phyloP scores from a whole-genome alignment of 2,329 filamentous ascomycete species.

The Diaporthe vexans region DNA sequence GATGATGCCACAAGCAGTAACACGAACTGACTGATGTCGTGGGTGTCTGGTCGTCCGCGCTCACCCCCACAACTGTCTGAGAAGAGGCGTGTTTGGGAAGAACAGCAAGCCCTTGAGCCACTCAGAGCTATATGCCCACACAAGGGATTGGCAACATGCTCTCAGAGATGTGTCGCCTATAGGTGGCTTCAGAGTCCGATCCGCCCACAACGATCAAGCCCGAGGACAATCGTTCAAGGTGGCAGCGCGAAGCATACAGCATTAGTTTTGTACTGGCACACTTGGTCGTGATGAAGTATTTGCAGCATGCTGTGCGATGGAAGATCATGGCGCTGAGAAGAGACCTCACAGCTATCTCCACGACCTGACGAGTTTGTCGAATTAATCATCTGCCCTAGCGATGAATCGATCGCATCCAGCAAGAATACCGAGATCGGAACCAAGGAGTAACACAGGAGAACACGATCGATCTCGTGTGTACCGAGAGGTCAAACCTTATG shows the following conservation, averaged over 20 bases:
- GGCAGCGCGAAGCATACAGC: neutral
- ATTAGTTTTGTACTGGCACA: no score
- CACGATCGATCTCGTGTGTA: no score
- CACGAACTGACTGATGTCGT: neutral
- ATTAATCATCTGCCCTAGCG: no score
- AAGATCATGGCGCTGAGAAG: no score
- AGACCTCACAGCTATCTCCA: neutral
- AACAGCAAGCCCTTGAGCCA: neutral
- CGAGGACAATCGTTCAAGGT: neutral
- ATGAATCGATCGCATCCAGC: no score
- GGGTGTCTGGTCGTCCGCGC: neutral
- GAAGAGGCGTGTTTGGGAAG: neutral
- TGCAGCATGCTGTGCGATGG: conserved; percentile 54
- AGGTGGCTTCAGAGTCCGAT: neutral
- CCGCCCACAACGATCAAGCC: neutral
- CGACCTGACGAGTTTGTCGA: no score
- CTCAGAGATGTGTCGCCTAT: neutral
- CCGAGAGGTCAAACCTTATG: no score
- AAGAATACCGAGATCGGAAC: no score
- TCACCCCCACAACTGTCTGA: neutral
- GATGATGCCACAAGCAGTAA: neutral
- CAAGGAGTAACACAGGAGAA: no score
- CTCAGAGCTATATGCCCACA: neutral
- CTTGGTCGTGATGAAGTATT: neutral
- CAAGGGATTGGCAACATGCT: neutral